Base-by-base conservation (phyloP, 2,329 filamentous ascomycete genomes). In the Dothiorella sarmentorum region DNA sequence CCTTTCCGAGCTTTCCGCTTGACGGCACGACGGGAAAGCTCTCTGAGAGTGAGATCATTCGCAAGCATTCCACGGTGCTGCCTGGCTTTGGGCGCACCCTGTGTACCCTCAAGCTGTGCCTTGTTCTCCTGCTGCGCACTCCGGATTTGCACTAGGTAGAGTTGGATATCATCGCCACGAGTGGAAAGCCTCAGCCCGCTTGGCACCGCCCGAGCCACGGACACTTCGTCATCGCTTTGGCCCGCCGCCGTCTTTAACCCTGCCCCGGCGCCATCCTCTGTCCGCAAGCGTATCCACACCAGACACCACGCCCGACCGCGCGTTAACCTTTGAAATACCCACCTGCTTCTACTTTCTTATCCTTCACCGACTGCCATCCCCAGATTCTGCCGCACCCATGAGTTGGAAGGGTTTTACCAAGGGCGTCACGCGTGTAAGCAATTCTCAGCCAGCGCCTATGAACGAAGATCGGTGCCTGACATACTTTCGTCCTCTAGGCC, bases 391-490 rank as follows among this genome's bases (percentile, higher is more conserved):
- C 40, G 40, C 38, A 44, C 18, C 67, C 71, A 97, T 99, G 94
- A 97, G 92, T 84, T 92, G 96, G 82, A 95, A 94, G 78, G 94
- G 94, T 69, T 90, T 99, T 70, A 86, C 89, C 74, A 97, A 97
- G 82, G 88, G 88, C 79, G 80, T 96, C 71, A 84, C 85, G 63
- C 85, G 94, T 78, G 93, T 93, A 83, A 73, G 86, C 55, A 56
- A 56, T 60, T 61, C 45, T 59, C 58, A 37, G 20, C 20, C 22
- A 38, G 47, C 13, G 47, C 47, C 47, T 24, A 20, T 31, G 20
- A 37, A 9, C 24, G 31, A 35, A 26, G 9, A 37, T 51, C 56
- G 40, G 45, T 53, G 44, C 61, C 55, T 22, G 35, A 43, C 59
- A 15, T 24, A 22, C 33, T 42, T 29, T 44, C 56, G 61, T n/a